Base-by-base conservation (phyloP, 306 rosid genomes). In the Ormosia semicastrata region DNA sequence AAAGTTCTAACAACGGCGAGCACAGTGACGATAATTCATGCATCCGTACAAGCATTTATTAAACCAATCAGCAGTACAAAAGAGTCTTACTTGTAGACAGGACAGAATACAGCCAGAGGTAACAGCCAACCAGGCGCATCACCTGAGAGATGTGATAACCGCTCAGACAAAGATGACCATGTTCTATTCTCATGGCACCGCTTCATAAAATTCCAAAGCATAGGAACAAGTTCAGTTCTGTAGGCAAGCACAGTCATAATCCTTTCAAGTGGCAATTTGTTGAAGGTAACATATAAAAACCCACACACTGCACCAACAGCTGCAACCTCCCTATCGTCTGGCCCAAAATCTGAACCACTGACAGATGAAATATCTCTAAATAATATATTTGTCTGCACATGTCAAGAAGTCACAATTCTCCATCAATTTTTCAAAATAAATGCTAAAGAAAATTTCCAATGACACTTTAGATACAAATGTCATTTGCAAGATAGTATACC, bases 81-180 rank as follows among this genome's bases (percentile, higher is more conserved):
- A 83, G 36, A 60, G 46, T 70, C 86, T 86, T 91, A 95, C 98
- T 93, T 95, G 92, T 95, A 95, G 79, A 95, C 97, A 9, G 98
- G 98, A 82, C 98, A 93, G 85, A 95, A 95, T 68, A 95, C 98
- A 71, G 95, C 94, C 84, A 95, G 86, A 71, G 98, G 98, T 76
- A 95, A 87, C 56, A 95, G 88, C 98, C 98, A 95, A 81, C 98
- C 98, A 85, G 97, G 97, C 12, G 95, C 90, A 86, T 93, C 98
- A 65, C 97, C 97, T 7, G 97, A 86, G 62, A 93, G 91, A 87
- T 84, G 89, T 69, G 94, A 85, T 78, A 91, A 74, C 78, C 84
- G 84, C 85, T 88, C 95, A 77, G 97, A 89, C 89, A 95, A 86
- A 59, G 90, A 88, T 44, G 89, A 80, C 98, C 98, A 93, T 73